phyloP scores from a whole-genome alignment of 2,329 filamentous ascomycete species.

The Hypoxylon sp. region DNA sequence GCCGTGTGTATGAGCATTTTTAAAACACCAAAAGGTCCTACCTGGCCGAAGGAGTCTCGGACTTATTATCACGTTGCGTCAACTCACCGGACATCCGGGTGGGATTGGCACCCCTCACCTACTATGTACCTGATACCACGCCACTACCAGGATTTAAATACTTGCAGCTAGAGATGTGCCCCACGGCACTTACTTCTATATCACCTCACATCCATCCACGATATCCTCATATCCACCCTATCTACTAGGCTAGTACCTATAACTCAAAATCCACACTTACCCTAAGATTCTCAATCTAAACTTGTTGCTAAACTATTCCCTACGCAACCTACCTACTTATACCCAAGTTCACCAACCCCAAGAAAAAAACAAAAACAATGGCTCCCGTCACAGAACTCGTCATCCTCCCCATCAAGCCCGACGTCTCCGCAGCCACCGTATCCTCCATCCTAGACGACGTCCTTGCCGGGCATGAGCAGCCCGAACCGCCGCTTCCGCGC shows the following conservation, averaged over 20 bases:
- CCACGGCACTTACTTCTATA: not conserved
- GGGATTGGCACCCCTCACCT: not conserved
- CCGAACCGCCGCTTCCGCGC: too few relatives aligned
- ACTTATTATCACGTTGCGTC: not conserved
- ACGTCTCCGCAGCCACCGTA: conserved; percentile 19
- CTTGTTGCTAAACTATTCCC: not conserved
- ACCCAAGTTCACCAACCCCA: not conserved
- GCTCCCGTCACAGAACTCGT: conserved; percentile 50
- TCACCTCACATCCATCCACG: too few relatives aligned
- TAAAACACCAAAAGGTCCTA: not conserved
- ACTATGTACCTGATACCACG: too few relatives aligned
- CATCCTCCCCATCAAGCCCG: conserved; percentile 37
- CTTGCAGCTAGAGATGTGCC: not conserved
- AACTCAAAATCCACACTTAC: not conserved
- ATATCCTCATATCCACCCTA: not conserved
- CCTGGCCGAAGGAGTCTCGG: not conserved
- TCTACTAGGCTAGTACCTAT: not conserved
- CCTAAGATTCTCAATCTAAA: not conserved
- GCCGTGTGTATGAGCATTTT: not conserved
- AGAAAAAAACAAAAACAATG: conserved; percentile 43
- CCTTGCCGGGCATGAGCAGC: too few relatives aligned
- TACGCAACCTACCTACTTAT: not conserved
- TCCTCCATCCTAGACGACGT: conserved; percentile 22
- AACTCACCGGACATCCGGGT: conserved; percentile 1
- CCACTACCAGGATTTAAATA: not conserved